Evolutionary conservation across 306 rosid genomes (phyloP).

Genomic region (Acmispon strigosus): DNA sequence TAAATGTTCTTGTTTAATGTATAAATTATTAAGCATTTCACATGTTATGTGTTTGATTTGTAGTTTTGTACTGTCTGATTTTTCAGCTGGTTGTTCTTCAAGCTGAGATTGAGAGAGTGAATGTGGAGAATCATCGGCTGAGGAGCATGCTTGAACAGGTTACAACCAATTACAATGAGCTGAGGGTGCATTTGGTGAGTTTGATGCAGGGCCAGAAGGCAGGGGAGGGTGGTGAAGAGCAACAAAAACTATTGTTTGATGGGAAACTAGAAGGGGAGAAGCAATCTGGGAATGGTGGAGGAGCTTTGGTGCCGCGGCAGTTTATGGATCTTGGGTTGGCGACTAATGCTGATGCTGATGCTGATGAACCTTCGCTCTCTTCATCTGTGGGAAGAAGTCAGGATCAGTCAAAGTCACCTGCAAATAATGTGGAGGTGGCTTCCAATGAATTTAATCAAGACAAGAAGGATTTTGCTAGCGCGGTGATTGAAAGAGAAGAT

Average conservation of each 20-base stretch:
- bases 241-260: background rate
- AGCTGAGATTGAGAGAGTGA: conserved; percentile 52
- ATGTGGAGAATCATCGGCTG: conserved; percentile 51
- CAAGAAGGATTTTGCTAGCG: conserved; percentile 29
- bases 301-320: conserved; percentile 45
- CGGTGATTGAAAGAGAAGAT: conserved; percentile 29
- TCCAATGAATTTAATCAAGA: conserved; percentile 35
- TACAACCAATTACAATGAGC: conserved; percentile 33
- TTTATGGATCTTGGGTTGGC: conserved; percentile 74
- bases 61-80: background rate
- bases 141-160: conserved; percentile 42
- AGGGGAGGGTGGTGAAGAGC: conserved; percentile 12
- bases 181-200: conserved; percentile 42
- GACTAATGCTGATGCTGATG: conserved; percentile 19
- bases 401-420: conserved; percentile 35
- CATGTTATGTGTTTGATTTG: background rate
- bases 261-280: conserved; percentile 25
- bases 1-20: no score
- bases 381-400: conserved; percentile 44
- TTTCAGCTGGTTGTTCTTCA: conserved; percentile 46
- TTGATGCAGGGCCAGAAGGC: conserved; percentile 40
- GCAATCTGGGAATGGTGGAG: conserved; percentile 19
- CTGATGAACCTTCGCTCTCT: conserved; percentile 39
- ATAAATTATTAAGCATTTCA: background rate
- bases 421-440: conserved; percentile 22